A percentile compares a stretch with the other conserved stretches of the same genome.
Conservation (phyloP, 768 basidiomycete genomes). For the Pleurotus djamor region DNA sequence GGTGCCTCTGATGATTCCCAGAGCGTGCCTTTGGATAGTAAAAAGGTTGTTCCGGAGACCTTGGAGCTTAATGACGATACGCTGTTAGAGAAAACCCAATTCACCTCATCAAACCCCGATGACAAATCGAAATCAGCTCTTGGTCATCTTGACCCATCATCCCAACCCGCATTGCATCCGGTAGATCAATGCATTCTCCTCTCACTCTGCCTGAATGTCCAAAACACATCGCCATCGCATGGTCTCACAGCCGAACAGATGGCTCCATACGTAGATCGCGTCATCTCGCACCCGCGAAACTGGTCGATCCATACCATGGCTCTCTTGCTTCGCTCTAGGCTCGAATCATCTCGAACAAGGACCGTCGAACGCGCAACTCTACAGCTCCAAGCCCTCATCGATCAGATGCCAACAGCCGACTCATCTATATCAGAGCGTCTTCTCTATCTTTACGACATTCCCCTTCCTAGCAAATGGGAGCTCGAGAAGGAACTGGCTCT, state of each 20-base stretch:
- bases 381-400: conserved; percentile 93
- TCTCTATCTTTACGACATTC: conserved; percentile 75
- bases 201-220: conserved; percentile 85
- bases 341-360: conserved; percentile 84
- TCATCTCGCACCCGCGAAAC: conserved; percentile 86
- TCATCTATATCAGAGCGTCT: conserved; percentile 74
- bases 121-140: conserved; percentile 43
- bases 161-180: conserved; percentile 86
- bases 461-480: conserved; percentile 90
- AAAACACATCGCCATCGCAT: conserved; percentile 85
- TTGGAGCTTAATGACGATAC: conserved; percentile 93
- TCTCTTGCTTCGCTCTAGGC: conserved; percentile 86
- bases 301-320: conserved; percentile 99
- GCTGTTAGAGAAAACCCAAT: conserved; percentile 90
- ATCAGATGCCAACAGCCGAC: conserved; percentile 93
- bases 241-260: conserved; percentile 93
- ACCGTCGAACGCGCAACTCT: conserved; percentile 92
- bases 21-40: conserved; percentile 6
- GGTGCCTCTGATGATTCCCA: conserved; percentile 8
- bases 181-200: conserved; percentile 94
- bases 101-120: conserved; percentile 69
- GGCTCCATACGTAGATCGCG: conserved; percentile 86
- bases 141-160: conserved; percentile 73
- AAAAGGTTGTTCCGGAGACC: conserved; percentile 38
- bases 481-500: conserved; percentile 88